Conservation (phyloP, 768 basidiomycete species). For the Tricholomella constricta region DNA sequence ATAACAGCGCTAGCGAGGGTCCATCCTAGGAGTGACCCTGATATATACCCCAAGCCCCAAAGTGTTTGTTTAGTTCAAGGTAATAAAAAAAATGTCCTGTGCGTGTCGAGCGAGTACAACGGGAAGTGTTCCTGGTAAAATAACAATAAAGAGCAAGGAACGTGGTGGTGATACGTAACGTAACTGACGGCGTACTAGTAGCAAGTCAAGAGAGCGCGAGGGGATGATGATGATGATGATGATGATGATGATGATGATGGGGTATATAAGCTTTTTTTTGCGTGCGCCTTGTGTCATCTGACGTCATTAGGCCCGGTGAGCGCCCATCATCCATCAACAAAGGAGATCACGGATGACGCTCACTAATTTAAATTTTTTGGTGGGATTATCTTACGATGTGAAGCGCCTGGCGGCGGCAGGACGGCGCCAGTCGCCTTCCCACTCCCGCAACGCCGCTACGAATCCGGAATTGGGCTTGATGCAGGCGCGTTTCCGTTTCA, state of each 20-base stretch:
- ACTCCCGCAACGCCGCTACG: constrained; percentile 57
- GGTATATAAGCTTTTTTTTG: no score
- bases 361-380: background rate
- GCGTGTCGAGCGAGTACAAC: background rate
- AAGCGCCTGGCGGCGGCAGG: constrained; percentile 21
- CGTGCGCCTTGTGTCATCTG: background rate
- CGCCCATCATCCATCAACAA: background rate
- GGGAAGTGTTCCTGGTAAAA: background rate
- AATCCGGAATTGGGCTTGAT: constrained; percentile 81
- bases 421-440: constrained; percentile 44
- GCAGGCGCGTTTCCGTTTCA: constrained; percentile 69
- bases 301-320: background rate
- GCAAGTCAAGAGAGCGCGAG: background rate
- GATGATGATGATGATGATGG: no score
- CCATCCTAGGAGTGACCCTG: background rate
- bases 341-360: constrained; percentile 3
- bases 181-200: background rate
- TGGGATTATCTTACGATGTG: constrained; percentile 14
- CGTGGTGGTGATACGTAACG: background rate
- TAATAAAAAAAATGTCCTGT: background rate
- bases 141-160: background rate
- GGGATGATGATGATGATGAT: background rate
- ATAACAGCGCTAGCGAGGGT: background rate
- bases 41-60: background rate
- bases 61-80: no score